phyloP scores from a whole-genome alignment of 257 asterid species.

The Solanum peruvianum region DNA sequence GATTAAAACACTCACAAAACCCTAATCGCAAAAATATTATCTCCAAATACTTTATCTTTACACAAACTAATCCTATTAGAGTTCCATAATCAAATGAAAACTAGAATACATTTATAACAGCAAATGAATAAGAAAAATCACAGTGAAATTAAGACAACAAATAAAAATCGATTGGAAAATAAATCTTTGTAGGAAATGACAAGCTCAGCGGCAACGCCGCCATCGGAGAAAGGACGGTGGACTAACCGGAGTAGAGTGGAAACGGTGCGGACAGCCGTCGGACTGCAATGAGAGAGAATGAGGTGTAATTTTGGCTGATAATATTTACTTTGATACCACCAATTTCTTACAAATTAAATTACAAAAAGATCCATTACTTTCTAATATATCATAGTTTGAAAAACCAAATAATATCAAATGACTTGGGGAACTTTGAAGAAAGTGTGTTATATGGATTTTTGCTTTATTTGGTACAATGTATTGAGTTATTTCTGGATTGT shows the following conservation, averaged over 20 bases:
- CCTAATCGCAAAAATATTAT: slow-evolving; percentile 3
- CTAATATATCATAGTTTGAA: not conserved
- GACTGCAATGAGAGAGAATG: not conserved
- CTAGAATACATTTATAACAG: not conserved
- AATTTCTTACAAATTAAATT: not conserved
- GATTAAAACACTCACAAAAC: slow-evolving; percentile 1
- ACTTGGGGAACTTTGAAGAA: not conserved
- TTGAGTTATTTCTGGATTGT: not conserved
- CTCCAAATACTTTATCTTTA: not conserved
- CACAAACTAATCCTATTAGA: not conserved
- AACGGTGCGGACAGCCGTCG: not conserved
- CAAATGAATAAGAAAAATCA: not conserved
- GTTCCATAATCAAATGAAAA: not conserved
- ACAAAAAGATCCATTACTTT: not conserved
- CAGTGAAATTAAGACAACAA: not conserved
- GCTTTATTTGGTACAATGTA: not conserved
- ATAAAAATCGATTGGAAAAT: not conserved
- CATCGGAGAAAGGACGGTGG: not conserved
- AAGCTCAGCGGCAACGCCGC: not conserved
- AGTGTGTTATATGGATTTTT: not conserved
- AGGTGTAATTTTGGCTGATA: not conserved
- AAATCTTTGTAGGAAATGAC: not conserved
- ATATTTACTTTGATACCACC: not conserved
- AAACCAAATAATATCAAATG: not conserved
- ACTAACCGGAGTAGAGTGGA: not conserved